phyloP scores from a whole-genome alignment of 257 asterid genomes.

The Solanum medicagineum region DNA sequence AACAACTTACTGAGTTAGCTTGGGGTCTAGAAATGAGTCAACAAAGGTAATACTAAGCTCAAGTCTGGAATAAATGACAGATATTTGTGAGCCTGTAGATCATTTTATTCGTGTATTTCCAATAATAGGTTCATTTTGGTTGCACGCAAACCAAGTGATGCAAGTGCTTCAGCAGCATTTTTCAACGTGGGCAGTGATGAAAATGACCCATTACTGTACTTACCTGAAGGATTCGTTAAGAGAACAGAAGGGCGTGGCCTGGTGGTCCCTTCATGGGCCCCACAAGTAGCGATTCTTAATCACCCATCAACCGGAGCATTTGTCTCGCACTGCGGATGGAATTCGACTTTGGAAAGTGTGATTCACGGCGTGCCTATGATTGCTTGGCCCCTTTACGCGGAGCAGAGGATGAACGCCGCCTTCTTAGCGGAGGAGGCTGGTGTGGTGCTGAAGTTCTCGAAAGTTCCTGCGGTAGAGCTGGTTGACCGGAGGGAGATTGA shows the following conservation, averaged over 20 bases:
- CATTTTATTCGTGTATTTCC: background rate
- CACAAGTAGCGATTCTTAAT: slow-evolving; percentile 23
- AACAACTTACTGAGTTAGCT: slow-evolving; percentile 29
- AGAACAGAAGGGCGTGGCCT: slow-evolving; percentile 12
- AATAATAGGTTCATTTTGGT: slow-evolving; percentile 22
- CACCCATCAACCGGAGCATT: slow-evolving; percentile 26
- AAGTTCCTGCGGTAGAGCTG: background rate
- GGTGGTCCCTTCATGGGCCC: slow-evolving; percentile 28
- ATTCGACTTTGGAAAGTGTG: slow-evolving; percentile 32
- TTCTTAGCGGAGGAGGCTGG: slow-evolving; percentile 23
- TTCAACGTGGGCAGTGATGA: slow-evolving; percentile 8
- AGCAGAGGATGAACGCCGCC: slow-evolving; percentile 37
- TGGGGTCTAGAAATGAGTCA: slow-evolving; percentile 29
- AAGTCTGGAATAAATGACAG: too few species aligned
- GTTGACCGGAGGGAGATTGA: slow-evolving; percentile 16
- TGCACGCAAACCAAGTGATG: slow-evolving; percentile 21
- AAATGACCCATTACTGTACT: slow-evolving; percentile 3
- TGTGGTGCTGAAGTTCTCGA: slow-evolving; percentile 19
- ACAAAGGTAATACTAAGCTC: slow-evolving; percentile 3
- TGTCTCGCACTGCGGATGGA: slow-evolving; percentile 44
- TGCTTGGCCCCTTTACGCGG: slow-evolving; percentile 48
- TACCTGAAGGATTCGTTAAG: slow-evolving; percentile 20
- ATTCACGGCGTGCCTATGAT: slow-evolving; percentile 29
- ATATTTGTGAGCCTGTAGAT: too few species aligned
- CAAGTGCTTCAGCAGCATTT: slow-evolving; percentile 4